Percentiles rank a stretch among this genome's conserved stretches.
phyloP scores from a whole-genome alignment of 1,284 basidiomycete genomes.

The Calocybe gambosa region DNA sequence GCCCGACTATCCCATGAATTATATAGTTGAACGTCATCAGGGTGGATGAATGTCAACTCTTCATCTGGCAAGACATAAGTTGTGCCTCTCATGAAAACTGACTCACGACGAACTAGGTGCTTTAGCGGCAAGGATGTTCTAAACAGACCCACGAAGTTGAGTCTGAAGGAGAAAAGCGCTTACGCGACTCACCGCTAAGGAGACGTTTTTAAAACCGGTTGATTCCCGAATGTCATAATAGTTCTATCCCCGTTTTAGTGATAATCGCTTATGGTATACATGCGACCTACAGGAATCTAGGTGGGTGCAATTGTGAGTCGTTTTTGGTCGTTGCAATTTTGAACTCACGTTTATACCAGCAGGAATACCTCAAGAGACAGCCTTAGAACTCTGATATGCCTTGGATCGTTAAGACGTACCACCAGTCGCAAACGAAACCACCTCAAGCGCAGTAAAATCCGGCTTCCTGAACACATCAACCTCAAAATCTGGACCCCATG shows the following conservation, averaged over 20 bases:
- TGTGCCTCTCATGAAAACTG: not conserved
- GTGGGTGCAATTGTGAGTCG: not conserved
- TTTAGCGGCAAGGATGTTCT: conserved; percentile 81
- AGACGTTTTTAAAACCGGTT: conserved; percentile 80
- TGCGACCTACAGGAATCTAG: conserved; percentile 57
- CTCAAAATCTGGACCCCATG: conserved; percentile 81
- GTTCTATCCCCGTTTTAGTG: conserved; percentile 35
- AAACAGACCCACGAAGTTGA: not conserved
- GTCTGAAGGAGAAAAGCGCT: not conserved
- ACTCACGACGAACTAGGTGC: conserved; percentile 53
- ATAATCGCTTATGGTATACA: not conserved
- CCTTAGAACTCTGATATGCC: not conserved
- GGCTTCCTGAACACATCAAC: conserved; percentile 80
- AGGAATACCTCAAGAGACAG: conserved; percentile 56
- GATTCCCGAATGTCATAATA: conserved; percentile 78
- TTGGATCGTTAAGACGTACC: conserved; percentile 34
- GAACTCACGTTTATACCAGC: conserved; percentile 70
- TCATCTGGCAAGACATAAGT: conserved; percentile 43
- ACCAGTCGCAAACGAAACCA: conserved; percentile 76
- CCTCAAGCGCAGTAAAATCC: conserved; percentile 80
- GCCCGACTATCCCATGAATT: conserved; percentile 70
- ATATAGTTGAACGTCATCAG: conserved; percentile 64
- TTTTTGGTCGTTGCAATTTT: not conserved
- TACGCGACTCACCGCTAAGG: conserved; percentile 49
- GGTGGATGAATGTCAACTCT: conserved; percentile 74